These are phyloP conservation scores for Fusarium sp. DNA, from an alignment of 2,329 filamentous ascomycete genomes.

Conservation along the genomic window DNA sequence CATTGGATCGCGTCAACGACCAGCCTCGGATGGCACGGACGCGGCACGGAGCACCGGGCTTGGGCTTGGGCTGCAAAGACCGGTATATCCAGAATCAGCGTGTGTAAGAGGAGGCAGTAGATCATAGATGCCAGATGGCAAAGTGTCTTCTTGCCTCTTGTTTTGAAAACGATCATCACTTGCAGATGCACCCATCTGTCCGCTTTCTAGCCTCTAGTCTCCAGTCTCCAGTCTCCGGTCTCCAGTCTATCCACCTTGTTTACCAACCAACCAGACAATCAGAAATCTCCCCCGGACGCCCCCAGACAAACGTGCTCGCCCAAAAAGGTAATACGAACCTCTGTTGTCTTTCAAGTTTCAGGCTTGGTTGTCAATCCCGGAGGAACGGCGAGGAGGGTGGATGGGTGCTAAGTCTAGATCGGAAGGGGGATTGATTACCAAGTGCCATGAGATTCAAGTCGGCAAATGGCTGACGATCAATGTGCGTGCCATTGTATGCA, in stretches of 20 bases:
- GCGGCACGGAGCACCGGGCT: background rate
- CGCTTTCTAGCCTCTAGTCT: slow-evolving; percentile 32
- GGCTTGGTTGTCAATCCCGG: slow-evolving; percentile 30
- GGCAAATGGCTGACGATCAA: slow-evolving; percentile 20
- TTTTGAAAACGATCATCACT: slow-evolving; percentile 19
- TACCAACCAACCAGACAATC: slow-evolving; percentile 44
- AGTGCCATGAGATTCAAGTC: slow-evolving; percentile 15
- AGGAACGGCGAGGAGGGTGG: slow-evolving; percentile 37
- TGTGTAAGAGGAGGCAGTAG: background rate
- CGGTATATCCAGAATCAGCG: slow-evolving; percentile 6
- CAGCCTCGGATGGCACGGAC: slow-evolving; percentile 27
- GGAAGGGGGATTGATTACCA: slow-evolving; percentile 5
- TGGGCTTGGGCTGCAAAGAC: background rate
- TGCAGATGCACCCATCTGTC: slow-evolving; percentile 35
- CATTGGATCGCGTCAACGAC: slow-evolving; percentile 24
- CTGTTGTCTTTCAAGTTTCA: slow-evolving; percentile 12
- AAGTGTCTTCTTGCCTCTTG: slow-evolving; percentile 3
- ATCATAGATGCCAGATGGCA: slow-evolving; percentile 4
- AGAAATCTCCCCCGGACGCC: slow-evolving; percentile 27
- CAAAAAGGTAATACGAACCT: slow-evolving; percentile 4
- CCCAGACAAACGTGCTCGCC: slow-evolving; percentile 18
- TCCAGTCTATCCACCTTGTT: slow-evolving; percentile 35
- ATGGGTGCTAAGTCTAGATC: slow-evolving; percentile 6
- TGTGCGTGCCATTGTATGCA: slow-evolving; percentile 18
- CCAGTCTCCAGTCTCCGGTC: slow-evolving; percentile 30